These are phyloP conservation scores for Pecoramyces ruminantium DNA, from an alignment of 192 early-diverging fungal species.

Conservation along the genomic window DNA sequence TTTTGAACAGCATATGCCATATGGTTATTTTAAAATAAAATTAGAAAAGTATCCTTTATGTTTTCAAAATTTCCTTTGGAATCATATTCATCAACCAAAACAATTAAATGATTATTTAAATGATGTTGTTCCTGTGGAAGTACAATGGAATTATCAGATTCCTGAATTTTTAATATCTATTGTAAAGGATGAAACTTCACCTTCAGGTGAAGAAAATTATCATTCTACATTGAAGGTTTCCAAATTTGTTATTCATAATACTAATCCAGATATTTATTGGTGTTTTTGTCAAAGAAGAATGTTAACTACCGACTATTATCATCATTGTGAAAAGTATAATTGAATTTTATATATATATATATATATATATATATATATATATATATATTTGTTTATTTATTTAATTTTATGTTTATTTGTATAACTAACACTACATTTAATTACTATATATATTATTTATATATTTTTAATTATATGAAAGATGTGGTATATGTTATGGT, in stretches of 20 bases:
- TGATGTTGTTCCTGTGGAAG: background rate
- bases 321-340: background rate
- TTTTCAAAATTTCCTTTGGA: background rate
- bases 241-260: background rate
- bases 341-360: no score
- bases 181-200: background rate
- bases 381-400: no score
- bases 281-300: background rate
- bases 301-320: background rate
- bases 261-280: background rate
- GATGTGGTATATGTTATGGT: background rate
- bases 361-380: no score
- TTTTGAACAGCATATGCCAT: background rate
- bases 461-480: background rate
- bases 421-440: no score
- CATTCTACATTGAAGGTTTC: background rate
- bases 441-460: no score
- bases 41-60: background rate
- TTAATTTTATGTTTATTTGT: no score
- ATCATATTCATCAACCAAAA: background rate
- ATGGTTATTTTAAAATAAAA: background rate
- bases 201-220: background rate
- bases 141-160: background rate
- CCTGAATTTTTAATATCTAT: background rate
- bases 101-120: background rate